Evolutionary conservation across 83 land plant species (phyloP).

Genomic region (Picea mariana): DNA sequence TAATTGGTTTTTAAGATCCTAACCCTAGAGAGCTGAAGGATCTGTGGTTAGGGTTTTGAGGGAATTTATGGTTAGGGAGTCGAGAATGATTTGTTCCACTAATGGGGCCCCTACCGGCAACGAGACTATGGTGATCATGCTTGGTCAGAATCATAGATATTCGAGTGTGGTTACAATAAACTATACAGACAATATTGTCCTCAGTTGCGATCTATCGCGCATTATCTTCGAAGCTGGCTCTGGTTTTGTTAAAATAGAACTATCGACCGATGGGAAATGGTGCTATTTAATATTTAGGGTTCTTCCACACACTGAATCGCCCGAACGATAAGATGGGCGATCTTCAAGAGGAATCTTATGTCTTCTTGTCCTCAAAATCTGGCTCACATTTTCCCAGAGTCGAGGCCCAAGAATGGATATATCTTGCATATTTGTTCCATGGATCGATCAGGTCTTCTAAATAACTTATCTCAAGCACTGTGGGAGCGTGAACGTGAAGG

Average conservation of each 20-base stretch:
- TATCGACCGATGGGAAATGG: slow-evolving; percentile 91
- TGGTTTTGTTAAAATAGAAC: slow-evolving; percentile 59
- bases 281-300: slow-evolving; percentile 85
- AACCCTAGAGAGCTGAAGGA: too few relatives aligned
- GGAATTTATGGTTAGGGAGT: too few relatives aligned
- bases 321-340: slow-evolving; percentile 44
- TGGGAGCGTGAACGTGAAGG: too few relatives aligned
- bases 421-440: too few relatives aligned
- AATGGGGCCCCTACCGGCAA: too few relatives aligned
- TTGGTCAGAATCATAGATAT: slow-evolving; percentile 22
- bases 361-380: slow-evolving; percentile 51
- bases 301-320: slow-evolving; percentile 23
- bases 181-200: slow-evolving; percentile 76
- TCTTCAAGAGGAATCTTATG: slow-evolving; percentile 48
- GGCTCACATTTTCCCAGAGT: slow-evolving; percentile 20
- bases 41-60: too few relatives aligned
- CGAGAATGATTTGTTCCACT: too few relatives aligned
- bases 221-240: slow-evolving; percentile 73
- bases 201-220: slow-evolving; percentile 70
- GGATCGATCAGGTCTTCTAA: too few relatives aligned
- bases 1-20: too few relatives aligned
- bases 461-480: too few relatives aligned
- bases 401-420: too few relatives aligned
- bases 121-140: too few relatives aligned
- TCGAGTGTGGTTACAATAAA: slow-evolving; percentile 70